A percentile compares a stretch with the other conserved stretches of the same genome.
Conservation (phyloP, 257 asterid species). For the Solanum sitiens region DNA sequence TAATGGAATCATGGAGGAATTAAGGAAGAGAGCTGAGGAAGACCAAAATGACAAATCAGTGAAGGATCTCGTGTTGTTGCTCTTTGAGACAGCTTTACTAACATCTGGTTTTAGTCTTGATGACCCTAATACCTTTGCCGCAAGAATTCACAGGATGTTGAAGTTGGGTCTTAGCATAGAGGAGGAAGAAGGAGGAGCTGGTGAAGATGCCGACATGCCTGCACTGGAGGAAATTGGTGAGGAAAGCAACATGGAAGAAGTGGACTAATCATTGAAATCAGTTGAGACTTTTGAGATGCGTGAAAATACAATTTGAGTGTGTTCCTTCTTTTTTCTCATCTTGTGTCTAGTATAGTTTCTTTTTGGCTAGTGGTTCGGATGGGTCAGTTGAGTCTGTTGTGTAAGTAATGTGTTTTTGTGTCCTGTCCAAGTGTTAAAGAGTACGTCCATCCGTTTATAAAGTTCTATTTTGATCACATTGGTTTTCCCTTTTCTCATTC, state of each 20-base stretch:
- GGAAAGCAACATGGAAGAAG: slow-evolving; percentile 95
- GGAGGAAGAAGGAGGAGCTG: slow-evolving; percentile 38
- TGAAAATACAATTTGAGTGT: not conserved
- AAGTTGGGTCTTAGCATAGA: slow-evolving; percentile 79
- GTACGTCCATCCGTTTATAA: no score
- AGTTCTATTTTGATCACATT: not conserved
- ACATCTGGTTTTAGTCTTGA: slow-evolving; percentile 84
- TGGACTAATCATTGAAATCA: slow-evolving; percentile 24
- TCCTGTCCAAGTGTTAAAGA: not conserved
- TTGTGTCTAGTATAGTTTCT: not conserved
- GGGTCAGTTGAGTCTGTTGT: not conserved
- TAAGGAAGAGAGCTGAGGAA: slow-evolving; percentile 67
- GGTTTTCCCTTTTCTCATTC: not conserved
- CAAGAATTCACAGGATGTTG: slow-evolving; percentile 71
- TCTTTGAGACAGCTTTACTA: slow-evolving; percentile 64
- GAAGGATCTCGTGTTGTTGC: slow-evolving; percentile 54
- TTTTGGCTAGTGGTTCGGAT: not conserved
- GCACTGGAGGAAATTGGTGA: slow-evolving; percentile 60
- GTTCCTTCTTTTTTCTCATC: not conserved
- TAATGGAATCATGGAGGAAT: slow-evolving; percentile 75
- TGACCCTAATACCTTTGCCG: slow-evolving; percentile 61
- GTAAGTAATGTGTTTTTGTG: not conserved
- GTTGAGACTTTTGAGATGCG: not conserved
- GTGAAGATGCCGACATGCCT: slow-evolving; percentile 59
- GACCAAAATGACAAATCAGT: slow-evolving; percentile 77